Evolutionary conservation across 1,284 basidiomycete species (phyloP), one percentile per base, ranked within the genome.

Genomic region (Phellinidium pouzarii): DNA sequence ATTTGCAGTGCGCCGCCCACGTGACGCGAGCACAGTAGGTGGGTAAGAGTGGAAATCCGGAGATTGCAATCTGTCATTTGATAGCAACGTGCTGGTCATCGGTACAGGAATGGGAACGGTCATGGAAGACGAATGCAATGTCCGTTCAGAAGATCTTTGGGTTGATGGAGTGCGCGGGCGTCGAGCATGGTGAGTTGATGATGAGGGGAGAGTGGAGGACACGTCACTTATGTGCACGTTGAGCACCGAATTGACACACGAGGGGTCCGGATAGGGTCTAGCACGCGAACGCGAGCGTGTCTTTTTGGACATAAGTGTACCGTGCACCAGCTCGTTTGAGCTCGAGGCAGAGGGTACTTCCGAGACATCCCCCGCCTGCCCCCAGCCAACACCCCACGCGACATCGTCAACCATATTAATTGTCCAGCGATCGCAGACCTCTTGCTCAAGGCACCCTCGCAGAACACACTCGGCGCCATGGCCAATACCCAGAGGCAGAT

Each of bases 311-410:
- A 29, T 31, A 7, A 12, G 17, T 5, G 19, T 29, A 22, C 27
- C 22, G 26, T 45, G 48, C 7, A 20, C 22, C 7, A 36, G 42
- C 22, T 54, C 47, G 20, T 44, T 11, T 2, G 25, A 9, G 11
- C 29, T 20, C 6, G 45, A 40, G 11, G 42, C 20, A 7, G 23
- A 20, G 51, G 23, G 5, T 12, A 20, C 7, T 47, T 59, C 51
- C 65, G 60, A 56, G 42, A 72, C 69, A 55, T 80, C 78, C 25
- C 70, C 76, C 45, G 73, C 74, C 8, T 65, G 70, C 29, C 76
- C 80, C 83, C 83, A 91, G 2, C 89, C 90, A 27, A 86, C 77
- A 26, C 87, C 80, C 79, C 91, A 94, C 11, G 85, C 85, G 7
- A 82, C 77, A 48, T 86, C 80, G 57, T 85, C 83, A 19, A 94